Evolutionary conservation across 176 grass and related monocot species (phyloP).

Genomic region (Tillandsia fasciculata): DNA sequence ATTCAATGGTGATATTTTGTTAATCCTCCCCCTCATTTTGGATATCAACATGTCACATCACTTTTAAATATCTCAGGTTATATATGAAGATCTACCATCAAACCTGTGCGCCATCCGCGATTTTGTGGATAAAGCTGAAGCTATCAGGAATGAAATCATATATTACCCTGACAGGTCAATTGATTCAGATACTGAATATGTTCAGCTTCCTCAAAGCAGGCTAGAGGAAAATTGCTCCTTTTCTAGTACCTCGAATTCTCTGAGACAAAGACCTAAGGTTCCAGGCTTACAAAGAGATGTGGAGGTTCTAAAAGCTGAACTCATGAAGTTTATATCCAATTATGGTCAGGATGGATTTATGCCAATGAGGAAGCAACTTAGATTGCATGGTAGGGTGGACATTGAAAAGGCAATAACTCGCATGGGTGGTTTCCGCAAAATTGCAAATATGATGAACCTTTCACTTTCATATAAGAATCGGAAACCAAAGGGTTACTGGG

Average conservation of each 20-base stretch:
- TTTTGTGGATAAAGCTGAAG: conserved; percentile 56
- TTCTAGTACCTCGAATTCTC: conserved; percentile 27
- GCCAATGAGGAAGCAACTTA: conserved; percentile 94
- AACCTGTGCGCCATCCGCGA: conserved; percentile 95
- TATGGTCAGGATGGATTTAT: conserved; percentile 83
- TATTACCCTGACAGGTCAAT: neutral
- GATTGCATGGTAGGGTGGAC: conserved; percentile 77
- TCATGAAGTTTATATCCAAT: conserved; percentile 52
- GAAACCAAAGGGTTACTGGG: conserved; percentile 95
- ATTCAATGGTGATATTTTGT: neutral
- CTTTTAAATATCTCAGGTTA: conserved; percentile 48
- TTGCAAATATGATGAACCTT: conserved; percentile 70
- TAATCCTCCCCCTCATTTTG: neutral
- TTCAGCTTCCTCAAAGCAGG: conserved; percentile 20
- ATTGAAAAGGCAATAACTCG: conserved; percentile 97
- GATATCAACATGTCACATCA: neutral
- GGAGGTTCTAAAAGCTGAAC: conserved; percentile 67
- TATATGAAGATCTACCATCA: conserved; percentile 95
- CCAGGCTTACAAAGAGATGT: conserved; percentile 74
- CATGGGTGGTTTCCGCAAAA: conserved; percentile 86
- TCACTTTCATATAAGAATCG: conserved; percentile 80
- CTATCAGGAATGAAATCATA: conserved; percentile 19
- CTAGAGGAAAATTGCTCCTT: conserved; percentile 24
- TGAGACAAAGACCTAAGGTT: conserved; percentile 57
- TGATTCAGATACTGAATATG: conserved; percentile 20